A percentile compares a stretch with the other conserved stretches of the same genome.
phyloP scores from a whole-genome alignment of 2,329 filamentous ascomycete species.

The Xylaria sp. region DNA sequence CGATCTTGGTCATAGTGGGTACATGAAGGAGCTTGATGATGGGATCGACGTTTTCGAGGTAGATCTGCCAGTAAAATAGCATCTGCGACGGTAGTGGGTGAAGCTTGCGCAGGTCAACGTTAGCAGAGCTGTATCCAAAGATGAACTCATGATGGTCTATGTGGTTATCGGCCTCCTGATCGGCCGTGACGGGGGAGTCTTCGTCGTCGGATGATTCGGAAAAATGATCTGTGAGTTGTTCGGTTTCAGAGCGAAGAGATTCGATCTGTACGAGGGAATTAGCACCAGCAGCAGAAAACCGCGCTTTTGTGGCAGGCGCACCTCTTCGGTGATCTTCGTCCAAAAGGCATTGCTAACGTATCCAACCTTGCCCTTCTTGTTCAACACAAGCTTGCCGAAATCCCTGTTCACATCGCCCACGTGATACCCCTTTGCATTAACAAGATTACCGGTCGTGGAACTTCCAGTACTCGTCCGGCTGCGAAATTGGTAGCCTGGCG shows the following conservation, averaged over 20 bases:
- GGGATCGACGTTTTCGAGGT: constrained; percentile 68
- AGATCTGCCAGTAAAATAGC: constrained; percentile 63
- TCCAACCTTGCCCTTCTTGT: constrained; percentile 61
- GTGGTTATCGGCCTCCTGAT: constrained; percentile 30
- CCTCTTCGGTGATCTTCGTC: constrained; percentile 71
- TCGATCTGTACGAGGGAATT: constrained; percentile 19
- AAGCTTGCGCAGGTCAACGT: constrained; percentile 58
- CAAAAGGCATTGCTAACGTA: constrained; percentile 76
- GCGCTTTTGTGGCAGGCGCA: constrained; percentile 30
- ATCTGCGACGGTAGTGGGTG: constrained; percentile 64
- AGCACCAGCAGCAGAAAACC: constrained; percentile 3
- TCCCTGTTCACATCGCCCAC: constrained; percentile 41
- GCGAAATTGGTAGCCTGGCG: constrained; percentile 14
- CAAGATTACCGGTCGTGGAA: constrained; percentile 24
- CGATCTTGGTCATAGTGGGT: constrained; percentile 56
- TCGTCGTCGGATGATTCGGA: constrained; percentile 60
- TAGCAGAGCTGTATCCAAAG: constrained; percentile 66
- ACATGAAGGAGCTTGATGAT: constrained; percentile 67
- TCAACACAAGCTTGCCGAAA: constrained; percentile 65
- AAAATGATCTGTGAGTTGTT: constrained; percentile 44
- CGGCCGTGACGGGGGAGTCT: constrained; percentile 41
- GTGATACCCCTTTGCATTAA: constrained; percentile 23
- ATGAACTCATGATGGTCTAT: constrained; percentile 66
- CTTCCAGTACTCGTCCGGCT: constrained; percentile 23
- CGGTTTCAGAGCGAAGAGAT: constrained; percentile 45